Evolutionary conservation across 1,284 basidiomycete species (phyloP), one percentile per base, ranked within the genome.

Genomic region (Tilletia walkeri): DNA sequence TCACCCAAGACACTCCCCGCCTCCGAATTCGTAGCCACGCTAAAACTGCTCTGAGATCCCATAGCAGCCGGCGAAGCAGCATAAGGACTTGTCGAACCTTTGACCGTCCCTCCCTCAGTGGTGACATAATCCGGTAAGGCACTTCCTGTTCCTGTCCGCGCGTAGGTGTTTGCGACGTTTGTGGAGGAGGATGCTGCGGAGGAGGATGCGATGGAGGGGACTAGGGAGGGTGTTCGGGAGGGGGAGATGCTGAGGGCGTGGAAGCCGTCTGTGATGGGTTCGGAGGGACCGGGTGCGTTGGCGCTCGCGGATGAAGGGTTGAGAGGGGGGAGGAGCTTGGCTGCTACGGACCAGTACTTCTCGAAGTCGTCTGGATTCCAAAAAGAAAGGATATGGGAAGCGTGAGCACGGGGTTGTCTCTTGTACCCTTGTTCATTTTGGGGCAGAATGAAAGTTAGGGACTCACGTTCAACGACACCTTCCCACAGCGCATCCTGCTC

Each of bases 301-400:
- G 24, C 4, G 47, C 30, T 36, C 16, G 50, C 18, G 48, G 66
- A 54, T 20, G 66, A 34, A 20, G 38, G 34, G 6, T 38, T 69
- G 30, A 50, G 14, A 41, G 59, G 73, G 1, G 87, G 87, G 1
- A 87, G 76, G 3, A 98, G 88, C 81, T 95, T 94, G 10, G 90
- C 88, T 1, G 93, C 93, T 75, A 97, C 91, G 53, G 91, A 89
- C 90, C 92, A 94, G 81, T 92, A 96, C 73, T 94, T 89, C 76
- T 97, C 94, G 81, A 95, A 97, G 84, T 95, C 94, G 85, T 95
- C 94, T 93, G 76, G 24, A 30, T 56, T 53, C 50, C 12, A 53
- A 30, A 80, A 47, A 76, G 12, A 30, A 30, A 30, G 24, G 24
- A 30, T 30, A 30, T 30, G 24, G 24, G 24, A 30, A 30, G 24